Percentiles rank a stretch among this genome's conserved stretches.
phyloP scores from a whole-genome alignment of 192 early-diverging fungal genomes.

The Ambispora gerdemannii region DNA sequence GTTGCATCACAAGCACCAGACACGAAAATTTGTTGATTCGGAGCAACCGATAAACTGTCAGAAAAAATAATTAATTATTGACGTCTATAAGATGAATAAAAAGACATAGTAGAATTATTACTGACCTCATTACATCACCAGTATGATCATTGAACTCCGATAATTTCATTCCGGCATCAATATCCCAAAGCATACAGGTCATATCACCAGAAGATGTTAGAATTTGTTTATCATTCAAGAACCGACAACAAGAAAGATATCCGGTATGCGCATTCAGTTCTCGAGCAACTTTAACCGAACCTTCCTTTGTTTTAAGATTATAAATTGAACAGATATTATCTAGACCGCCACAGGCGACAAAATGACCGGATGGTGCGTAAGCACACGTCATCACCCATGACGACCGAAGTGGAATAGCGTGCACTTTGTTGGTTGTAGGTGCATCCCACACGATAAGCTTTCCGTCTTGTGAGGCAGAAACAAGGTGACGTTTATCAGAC shows the following conservation, averaged over 20 bases:
- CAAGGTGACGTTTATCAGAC: slow-evolving; percentile 93
- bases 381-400: slow-evolving; percentile 99
- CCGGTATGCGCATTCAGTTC: slow-evolving; percentile 97
- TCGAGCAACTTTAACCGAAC: slow-evolving; percentile 88
- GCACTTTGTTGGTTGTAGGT: slow-evolving; percentile 97
- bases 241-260: slow-evolving; percentile 97
- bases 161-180: slow-evolving; percentile 97
- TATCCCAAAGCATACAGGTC: slow-evolving; percentile 99
- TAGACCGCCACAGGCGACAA: slow-evolving; percentile 98
- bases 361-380: slow-evolving; percentile 96
- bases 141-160: slow-evolving; percentile 98
- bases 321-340: slow-evolving; percentile 99
- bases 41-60: slow-evolving; percentile 76
- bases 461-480: slow-evolving; percentile 98
- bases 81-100: background rate
- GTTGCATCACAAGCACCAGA: slow-evolving; percentile 98
- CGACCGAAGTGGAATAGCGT: slow-evolving; percentile 96
- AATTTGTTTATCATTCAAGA: slow-evolving; percentile 94
- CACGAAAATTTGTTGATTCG: slow-evolving; percentile 95
- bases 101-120: background rate
- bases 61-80: slow-evolving; percentile 1
- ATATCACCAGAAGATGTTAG: slow-evolving; percentile 96
- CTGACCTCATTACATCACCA: slow-evolving; percentile 94
- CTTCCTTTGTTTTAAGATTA: slow-evolving; percentile 94
- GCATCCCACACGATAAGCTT: slow-evolving; percentile 99